Conservation (phyloP, 768 basidiomycete genomes). For the Serendipita indica region DNA sequence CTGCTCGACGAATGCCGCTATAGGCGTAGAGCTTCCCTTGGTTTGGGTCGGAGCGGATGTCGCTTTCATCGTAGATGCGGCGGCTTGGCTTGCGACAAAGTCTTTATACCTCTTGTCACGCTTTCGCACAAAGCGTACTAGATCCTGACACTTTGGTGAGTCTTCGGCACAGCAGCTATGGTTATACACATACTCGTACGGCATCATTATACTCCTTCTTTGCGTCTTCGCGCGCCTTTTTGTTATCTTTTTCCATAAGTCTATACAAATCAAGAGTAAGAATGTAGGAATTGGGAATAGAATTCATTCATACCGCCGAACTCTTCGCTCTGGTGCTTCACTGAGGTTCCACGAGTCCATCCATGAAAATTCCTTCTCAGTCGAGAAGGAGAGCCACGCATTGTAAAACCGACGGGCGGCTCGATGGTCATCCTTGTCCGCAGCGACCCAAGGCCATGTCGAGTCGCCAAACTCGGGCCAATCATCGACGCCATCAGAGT, state of each 20-base stretch:
- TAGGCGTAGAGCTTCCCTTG: conserved; percentile 23
- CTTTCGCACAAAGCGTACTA: conserved; percentile 64
- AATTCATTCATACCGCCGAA: conserved; percentile 43
- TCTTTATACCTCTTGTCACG: conserved; percentile 79
- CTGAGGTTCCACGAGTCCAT: conserved; percentile 65
- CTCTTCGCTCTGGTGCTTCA: conserved; percentile 76
- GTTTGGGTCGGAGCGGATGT: conserved; percentile 21
- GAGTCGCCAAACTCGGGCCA: conserved; percentile 78
- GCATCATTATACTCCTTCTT: conserved; percentile 87
- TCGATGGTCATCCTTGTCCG: conserved; percentile 30
- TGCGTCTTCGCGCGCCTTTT: conserved; percentile 75
- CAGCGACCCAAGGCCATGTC: conserved; percentile 51
- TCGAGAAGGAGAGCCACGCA: conserved; percentile 74
- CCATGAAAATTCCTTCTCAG: conserved; percentile 82
- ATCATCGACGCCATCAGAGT: conserved; percentile 26
- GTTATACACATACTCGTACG: conserved; percentile 46
- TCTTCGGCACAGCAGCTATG: conserved; percentile 1
- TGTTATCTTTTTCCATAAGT: conserved; percentile 92
- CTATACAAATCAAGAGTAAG: conserved; percentile 24
- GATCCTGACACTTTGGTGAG: conserved; percentile 31
- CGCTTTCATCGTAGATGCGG: conserved; percentile 21
- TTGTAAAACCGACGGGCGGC: conserved; percentile 66
- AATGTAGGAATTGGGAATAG: background rate
- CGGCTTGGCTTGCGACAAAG: conserved; percentile 34
- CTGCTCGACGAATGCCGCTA: conserved; percentile 54